Evolutionary conservation across 2,329 filamentous ascomycete species (phyloP), one percentile per base, ranked within the genome.

Genomic region (Aspergillus fumigatus): DNA sequence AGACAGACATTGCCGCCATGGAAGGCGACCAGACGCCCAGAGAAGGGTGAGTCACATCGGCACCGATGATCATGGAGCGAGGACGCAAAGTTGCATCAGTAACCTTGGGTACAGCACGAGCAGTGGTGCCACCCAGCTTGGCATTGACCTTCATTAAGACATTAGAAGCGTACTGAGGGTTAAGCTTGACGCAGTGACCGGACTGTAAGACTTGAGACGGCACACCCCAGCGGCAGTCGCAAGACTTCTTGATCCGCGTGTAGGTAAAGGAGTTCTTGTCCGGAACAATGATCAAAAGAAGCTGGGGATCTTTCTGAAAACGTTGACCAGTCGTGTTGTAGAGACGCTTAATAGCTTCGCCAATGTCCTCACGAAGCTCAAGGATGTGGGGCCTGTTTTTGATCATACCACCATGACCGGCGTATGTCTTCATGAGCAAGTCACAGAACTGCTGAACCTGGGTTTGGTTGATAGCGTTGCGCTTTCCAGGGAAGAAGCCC

Each of bases 61-160:
- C 88, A 23, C 93, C 94, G 57, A 99, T 88, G 50, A 97, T 85
- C 82, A 96, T 88, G 0, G 91, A 94, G 0, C 61, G 65, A 50
- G 72, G 67, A 51, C 73, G 67, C 23, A 74, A 48, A 11, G 74
- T 67, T 66, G 73, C 52, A 60, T 69, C 40, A 67, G 69, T 48
- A 71, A 79, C 52, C 77, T 69, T 70, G 2, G 75, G 69, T n/a
- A 79, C 65, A 2, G 78, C 79, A 51, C 79, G 73, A 58, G 76
- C 86, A 1, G 91, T 97, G 0, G 84, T 82, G 5, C 94, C 94
- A 14, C 94, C 94, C 2, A 99, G 82, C 78, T 99, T 99, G 3
- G 90, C 89, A 66, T 99, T 97, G 62, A 99, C 86, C 78, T 99
- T 99, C 90, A 99, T 94, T 61, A 86, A 84, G 0, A 99, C 91